These are phyloP conservation scores for Clonostachys chloroleuca DNA, from an alignment of 2,329 filamentous ascomycete genomes.

Conservation along the genomic window DNA sequence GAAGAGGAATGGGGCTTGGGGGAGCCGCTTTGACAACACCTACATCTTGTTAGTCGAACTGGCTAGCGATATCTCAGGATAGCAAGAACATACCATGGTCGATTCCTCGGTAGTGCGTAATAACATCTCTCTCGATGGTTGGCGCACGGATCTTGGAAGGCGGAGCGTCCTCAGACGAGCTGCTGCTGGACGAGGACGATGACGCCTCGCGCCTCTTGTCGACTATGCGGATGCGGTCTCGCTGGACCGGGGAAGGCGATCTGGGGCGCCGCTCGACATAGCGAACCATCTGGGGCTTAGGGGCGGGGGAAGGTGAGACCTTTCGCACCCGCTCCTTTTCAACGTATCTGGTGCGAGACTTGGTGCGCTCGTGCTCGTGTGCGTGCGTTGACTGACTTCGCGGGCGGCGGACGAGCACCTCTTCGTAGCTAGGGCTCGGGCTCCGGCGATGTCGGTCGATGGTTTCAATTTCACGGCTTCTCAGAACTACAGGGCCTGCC, in stretches of 20 bases:
- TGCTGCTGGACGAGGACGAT: conserved; percentile 25
- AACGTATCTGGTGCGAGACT: conserved; percentile 2
- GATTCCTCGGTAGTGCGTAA: conserved; percentile 82
- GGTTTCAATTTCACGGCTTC: conserved; percentile 50
- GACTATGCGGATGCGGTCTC: conserved; percentile 45
- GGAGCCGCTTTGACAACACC: conserved; percentile 38
- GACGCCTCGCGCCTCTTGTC: conserved; percentile 33
- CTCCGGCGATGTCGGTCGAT: conserved; percentile 43
- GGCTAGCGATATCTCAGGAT: not conserved
- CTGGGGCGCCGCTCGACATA: conserved; percentile 33
- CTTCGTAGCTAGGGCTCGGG: conserved; percentile 27
- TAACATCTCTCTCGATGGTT: conserved; percentile 81
- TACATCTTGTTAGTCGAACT: conserved; percentile 14
- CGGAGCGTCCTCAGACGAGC: conserved; percentile 50
- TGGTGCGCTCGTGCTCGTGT: not conserved
- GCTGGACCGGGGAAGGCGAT: conserved; percentile 30
- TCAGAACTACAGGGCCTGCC: conserved; percentile 47
- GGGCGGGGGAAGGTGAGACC: conserved; percentile 21
- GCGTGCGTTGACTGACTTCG: not conserved
- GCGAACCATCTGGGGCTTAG: conserved; percentile 13
- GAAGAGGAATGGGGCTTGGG: conserved; percentile 32
- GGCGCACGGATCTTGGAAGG: conserved; percentile 68
- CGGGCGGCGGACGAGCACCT: not conserved
- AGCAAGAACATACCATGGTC: conserved; percentile 65
- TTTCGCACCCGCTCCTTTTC: conserved; percentile 21